These are phyloP conservation scores for Hsuehochloa calcarea DNA, from an alignment of 176 grass and related monocot genomes.

Conservation along the genomic window DNA sequence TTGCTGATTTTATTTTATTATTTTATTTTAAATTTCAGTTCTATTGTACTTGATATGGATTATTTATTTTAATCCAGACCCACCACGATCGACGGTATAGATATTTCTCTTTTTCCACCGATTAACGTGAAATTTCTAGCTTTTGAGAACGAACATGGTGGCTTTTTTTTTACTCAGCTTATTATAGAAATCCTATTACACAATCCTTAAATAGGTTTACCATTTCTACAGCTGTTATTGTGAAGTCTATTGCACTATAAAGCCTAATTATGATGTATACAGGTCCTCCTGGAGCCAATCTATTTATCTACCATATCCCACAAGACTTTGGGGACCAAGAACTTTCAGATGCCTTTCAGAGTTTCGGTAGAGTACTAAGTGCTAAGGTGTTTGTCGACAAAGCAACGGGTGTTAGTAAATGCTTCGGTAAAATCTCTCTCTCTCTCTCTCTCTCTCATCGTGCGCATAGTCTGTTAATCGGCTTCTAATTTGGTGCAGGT, in stretches of 20 bases:
- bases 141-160: too few species aligned
- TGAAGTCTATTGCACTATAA: background rate
- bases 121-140: too few species aligned
- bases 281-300: conserved; percentile 89
- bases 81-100: too few species aligned
- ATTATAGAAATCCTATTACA: background rate
- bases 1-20: too few species aligned
- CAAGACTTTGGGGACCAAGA: conserved; percentile 87
- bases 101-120: too few species aligned
- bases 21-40: too few species aligned
- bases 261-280: conserved; percentile 16
- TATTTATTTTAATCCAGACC: too few species aligned
- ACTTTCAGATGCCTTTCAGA: conserved; percentile 79
- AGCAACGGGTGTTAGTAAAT: conserved; percentile 93
- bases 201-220: background rate
- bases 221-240: background rate
- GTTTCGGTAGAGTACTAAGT: conserved; percentile 87
- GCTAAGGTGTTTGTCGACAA: conserved; percentile 99
- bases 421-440: conserved; percentile 63
- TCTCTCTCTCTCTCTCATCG: background rate
- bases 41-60: too few species aligned
- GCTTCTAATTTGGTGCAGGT: conserved; percentile 42
- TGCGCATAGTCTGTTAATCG: background rate
- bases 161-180: too few species aligned
- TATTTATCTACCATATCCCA: conserved; percentile 90